Base-by-base conservation (phyloP, 441 rosid species). In the Arabidopsis hybrid region DNA sequence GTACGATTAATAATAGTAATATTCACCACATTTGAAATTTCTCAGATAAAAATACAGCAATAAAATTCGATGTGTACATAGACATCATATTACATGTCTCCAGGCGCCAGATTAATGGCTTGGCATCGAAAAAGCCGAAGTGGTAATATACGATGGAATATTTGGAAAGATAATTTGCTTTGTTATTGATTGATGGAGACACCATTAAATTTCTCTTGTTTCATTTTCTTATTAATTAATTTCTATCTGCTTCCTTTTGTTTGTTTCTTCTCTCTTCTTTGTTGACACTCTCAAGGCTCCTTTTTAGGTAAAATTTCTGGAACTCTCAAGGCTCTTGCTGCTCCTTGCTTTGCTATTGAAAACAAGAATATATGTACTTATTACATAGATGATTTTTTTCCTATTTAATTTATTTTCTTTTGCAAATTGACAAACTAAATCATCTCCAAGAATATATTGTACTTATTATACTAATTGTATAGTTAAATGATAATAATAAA, bases 131-230 rank as follows among this genome's bases (percentile, higher is more conserved):
- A 78, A 76, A 76, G 66, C 75, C 79, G 60, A 71, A 36, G 16
- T 66, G 72, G 65, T 47, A 79, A 79, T 78, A 82, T 85, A 84
- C 78, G 72, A 70, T 80, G 85, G 85, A 81, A 86, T 83, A 87
- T 83, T 72, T 77, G 83, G 78, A 81, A 74, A 73, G 65, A 50
- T 75, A 80, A 47, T 72, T 57, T 40, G 26, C 36, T 45, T 65
- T 73, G 57, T 75, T 6, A 52, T 69, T 67, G 79, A 86, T 76
- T 80, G 92, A 88, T 72, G 35, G 85, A 45, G 87, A 86, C 88
- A 73, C 72, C n/a, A 80, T 73, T 56, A 18, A 78, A 67, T 82
- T 79, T 85, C 17, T 40, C 8, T 63, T 40, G 46, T 65, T 32
- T 31, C 8, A 32, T 55, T 61, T 13, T 77, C 60, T 56, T n/a